Percentiles rank a stretch among this genome's conserved stretches.
These are phyloP conservation scores for Roridomyces roridus DNA, from an alignment of 768 basidiomycete genomes.

Conservation along the genomic window DNA sequence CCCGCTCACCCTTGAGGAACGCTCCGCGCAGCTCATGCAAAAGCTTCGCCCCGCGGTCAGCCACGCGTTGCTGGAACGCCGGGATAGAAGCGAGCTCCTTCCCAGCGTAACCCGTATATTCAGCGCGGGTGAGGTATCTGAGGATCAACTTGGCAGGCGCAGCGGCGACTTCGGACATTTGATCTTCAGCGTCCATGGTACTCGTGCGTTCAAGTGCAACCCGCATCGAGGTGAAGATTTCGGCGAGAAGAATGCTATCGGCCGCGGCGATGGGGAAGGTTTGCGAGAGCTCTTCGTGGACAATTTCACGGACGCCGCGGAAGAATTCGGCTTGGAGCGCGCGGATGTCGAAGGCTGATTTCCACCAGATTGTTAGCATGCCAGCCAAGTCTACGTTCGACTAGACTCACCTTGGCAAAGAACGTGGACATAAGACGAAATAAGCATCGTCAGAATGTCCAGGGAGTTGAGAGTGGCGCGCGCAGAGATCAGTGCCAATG, in stretches of 20 bases:
- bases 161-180: constrained; percentile 69
- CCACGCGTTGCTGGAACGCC: constrained; percentile 59
- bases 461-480: too few species aligned
- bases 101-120: constrained; percentile 39
- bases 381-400: background rate
- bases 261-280: constrained; percentile 48
- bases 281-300: constrained; percentile 53
- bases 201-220: constrained; percentile 69
- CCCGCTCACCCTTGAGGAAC: constrained; percentile 64
- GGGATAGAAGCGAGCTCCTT: constrained; percentile 48
- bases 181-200: constrained; percentile 70
- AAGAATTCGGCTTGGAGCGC: constrained; percentile 71
- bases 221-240: constrained; percentile 49
- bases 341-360: constrained; percentile 81
- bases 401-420: constrained; percentile 62
- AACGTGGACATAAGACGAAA: constrained; percentile 75
- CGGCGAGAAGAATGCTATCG: constrained; percentile 39
- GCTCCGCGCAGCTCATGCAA: constrained; percentile 57
- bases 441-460: constrained; percentile 78
- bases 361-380: background rate
- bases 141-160: constrained; percentile 58
- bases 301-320: constrained; percentile 48
- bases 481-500: constrained; percentile 77
- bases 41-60: constrained; percentile 49
- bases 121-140: constrained; percentile 48